Evolutionary conservation across 2,329 filamentous ascomycete genomes (phyloP), one percentile per base, ranked within the genome.

Genomic region (Cytospora piceicola): DNA sequence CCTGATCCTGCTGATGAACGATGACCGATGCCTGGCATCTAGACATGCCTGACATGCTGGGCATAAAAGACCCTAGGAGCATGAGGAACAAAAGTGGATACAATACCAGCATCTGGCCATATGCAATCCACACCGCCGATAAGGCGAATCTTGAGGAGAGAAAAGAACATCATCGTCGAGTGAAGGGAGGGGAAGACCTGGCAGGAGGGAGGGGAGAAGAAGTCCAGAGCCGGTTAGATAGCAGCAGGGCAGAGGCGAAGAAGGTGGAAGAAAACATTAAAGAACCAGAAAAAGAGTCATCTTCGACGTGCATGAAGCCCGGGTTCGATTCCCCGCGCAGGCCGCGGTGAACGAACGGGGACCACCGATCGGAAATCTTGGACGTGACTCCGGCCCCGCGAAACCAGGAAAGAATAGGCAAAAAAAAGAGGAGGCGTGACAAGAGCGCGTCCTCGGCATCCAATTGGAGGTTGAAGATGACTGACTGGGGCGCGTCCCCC

Each of bases 401-500:
- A 11, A n/a, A 17, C n/a, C 17, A 49, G 17, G 42, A 63, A 52
- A 51, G 8, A 34, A 36, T 36, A 11, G 14, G 9, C 46, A n/a
- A n/a, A n/a, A n/a, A n/a, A n/a, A n/a, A n/a, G n/a, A n/a, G 54
- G 60, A 39, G 51, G 29, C 27, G 32, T 34, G 53, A 66, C 58
- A 56, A 39, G 24, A 64, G 67, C 67, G 67, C 67, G 67, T 69
- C 62, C 65, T 58, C 49, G 27, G 34, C 39, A 52, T 20, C 67
- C 54, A 69, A 69, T 69, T 14, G 42, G 49, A 34, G 24, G 29
- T 4, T 4, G 61, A 20, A 20, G 39, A 27, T 27, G 32, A 39
- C 22, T 51, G 52, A 29, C 27, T 29, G 27, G 27, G 65, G 61
- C 64, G 64, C 46, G 20, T 49, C 32, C 24, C 29, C 52, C 60